These are phyloP conservation scores for Macrophomina phaseolina DNA, from an alignment of 2,329 filamentous ascomycete genomes.

Conservation along the genomic window DNA sequence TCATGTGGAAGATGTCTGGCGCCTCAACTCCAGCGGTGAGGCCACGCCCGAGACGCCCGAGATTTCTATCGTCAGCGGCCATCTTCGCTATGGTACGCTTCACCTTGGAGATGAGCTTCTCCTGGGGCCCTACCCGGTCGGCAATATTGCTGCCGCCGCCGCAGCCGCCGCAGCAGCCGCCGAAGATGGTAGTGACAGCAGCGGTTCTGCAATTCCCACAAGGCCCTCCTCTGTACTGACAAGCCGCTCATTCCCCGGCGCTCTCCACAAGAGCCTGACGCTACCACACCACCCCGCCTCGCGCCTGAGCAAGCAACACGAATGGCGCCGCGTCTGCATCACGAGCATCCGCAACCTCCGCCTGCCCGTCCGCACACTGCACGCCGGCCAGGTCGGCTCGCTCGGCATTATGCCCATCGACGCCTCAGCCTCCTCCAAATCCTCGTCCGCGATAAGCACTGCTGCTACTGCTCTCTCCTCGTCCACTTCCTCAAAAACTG, in stretches of 20 bases:
- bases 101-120: slow-evolving; percentile 78
- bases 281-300: slow-evolving; percentile 21
- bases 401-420: slow-evolving; percentile 70
- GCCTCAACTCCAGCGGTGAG: slow-evolving; percentile 46
- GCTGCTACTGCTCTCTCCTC: background rate
- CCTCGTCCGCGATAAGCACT: slow-evolving; percentile 11
- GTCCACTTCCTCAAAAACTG: slow-evolving; percentile 27
- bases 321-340: slow-evolving; percentile 81
- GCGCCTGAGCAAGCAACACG: slow-evolving; percentile 34
- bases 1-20: slow-evolving; percentile 89
- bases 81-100: slow-evolving; percentile 79
- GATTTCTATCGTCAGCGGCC: slow-evolving; percentile 76
- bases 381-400: slow-evolving; percentile 85
- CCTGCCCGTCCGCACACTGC: slow-evolving; percentile 76
- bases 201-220: slow-evolving; percentile 29
- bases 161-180: slow-evolving; percentile 21
- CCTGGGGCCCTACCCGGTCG: slow-evolving; percentile 70
- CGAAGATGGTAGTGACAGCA: slow-evolving; percentile 46
- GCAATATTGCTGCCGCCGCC: slow-evolving; percentile 17
- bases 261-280: slow-evolving; percentile 38
- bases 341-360: slow-evolving; percentile 88
- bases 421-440: background rate
- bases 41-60: slow-evolving; percentile 31
- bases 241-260: slow-evolving; percentile 56
- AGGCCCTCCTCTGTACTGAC: slow-evolving; percentile 39